A percentile compares a stretch with the other conserved stretches of the same genome.
Conservation (phyloP, 2,329 filamentous ascomycete genomes). For the Cladobotryum protrusum region DNA sequence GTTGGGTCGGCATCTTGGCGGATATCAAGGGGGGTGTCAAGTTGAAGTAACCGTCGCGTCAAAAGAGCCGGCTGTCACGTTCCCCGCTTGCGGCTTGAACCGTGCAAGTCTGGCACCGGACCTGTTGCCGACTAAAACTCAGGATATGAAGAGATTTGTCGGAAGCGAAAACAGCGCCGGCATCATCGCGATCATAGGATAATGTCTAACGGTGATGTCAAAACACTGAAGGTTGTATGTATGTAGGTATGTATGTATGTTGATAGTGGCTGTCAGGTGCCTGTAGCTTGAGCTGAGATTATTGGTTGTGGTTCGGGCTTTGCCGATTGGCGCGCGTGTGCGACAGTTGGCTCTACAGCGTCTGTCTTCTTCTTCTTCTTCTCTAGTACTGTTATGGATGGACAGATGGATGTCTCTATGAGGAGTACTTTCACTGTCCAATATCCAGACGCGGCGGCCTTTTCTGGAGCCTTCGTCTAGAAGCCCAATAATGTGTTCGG, state of each 20-base stretch:
- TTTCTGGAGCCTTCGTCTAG: too few relatives aligned
- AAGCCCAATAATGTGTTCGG: too few relatives aligned
- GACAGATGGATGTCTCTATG: too few relatives aligned
- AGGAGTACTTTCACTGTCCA: too few relatives aligned
- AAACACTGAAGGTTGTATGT: background rate
- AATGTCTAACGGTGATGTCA: background rate
- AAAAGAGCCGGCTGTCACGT: background rate
- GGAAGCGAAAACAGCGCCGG: background rate
- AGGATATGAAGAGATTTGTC: background rate
- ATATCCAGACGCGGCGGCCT: too few relatives aligned
- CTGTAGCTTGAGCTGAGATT: too few relatives aligned
- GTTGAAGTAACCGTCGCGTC: background rate
- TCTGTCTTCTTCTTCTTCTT: background rate
- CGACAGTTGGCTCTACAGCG: background rate
- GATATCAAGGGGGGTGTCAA: background rate
- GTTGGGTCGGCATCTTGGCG: conserved; percentile 51
- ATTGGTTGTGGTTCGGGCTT: background rate
- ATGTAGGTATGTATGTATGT: background rate
- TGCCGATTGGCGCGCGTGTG: background rate
- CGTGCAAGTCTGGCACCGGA: background rate
- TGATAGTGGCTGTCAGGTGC: too few relatives aligned
- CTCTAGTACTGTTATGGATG: too few relatives aligned
- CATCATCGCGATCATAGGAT: background rate
- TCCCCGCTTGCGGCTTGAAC: background rate
- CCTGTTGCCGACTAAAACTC: background rate